Evolutionary conservation across 176 grass and related monocot genomes (phyloP), one percentile per base, ranked within the genome.

Genomic region (Carex parvula): DNA sequence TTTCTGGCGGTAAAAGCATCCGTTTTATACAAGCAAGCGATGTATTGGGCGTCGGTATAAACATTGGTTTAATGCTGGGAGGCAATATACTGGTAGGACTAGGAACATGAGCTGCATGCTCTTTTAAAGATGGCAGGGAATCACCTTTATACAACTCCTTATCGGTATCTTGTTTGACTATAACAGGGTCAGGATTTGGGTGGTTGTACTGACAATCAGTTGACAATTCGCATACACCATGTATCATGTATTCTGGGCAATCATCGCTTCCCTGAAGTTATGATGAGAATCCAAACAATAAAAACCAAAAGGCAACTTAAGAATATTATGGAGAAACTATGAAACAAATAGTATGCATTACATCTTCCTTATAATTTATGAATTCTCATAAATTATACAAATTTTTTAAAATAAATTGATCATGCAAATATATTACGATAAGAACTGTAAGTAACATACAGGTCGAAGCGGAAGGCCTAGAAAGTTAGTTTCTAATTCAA

Each of bases 141-240:
- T 78, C 60, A 83, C 73, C 79, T 71, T 83, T 84, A 88, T 56
- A 0, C 30, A 30, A 77, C 85, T 87, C 59, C 82, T 84, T 61
- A 81, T 83, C 64, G 70, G 84, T 62, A 64, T 63, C 33, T 72
- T 77, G 50, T 77, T 8, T 30, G 50, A 11, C 73, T 32, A 26
- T 74, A 87, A 84, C 84, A 86, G 87, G 78, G 46, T 70, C 84
- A 82, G 90, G 68, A 26, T 88, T 85, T 55, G 89, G 91, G 79
- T 93, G 91, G 63, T 93, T 93, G 58, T 57, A 91, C 60, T 84
- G 85, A 75, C 91, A 93, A 79, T 33, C 77, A 71, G 88, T 93
- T 17, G 82, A 87, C 72, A 90, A 91, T 87, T 75, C 46, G 26
- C 91, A 93, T 83, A 56, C 68, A 89, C 89, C 89, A 84, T 91